phyloP scores from a whole-genome alignment of 371 early-diverging fungal species.

The Syncephalastrum sp. region DNA sequence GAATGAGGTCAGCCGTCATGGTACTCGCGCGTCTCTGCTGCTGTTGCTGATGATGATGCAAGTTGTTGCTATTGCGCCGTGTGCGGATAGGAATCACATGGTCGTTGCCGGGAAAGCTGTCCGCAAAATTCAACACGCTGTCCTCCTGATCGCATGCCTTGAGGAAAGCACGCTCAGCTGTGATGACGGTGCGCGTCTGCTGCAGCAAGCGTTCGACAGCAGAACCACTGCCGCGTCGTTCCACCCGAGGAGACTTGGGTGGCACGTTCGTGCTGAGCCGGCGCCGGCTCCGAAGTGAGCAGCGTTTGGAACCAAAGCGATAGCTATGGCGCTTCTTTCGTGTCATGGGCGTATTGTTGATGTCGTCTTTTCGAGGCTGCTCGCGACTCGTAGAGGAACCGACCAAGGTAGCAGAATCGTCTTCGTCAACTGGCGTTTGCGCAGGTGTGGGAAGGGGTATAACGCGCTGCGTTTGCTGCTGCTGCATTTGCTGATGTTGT shows the following conservation, averaged over 20 bases:
- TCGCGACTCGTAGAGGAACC: neutral
- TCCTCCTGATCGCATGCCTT: conserved; percentile 3
- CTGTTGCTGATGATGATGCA: neutral
- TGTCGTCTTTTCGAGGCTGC: conserved; percentile 4
- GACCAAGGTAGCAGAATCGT: neutral
- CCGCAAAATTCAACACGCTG: neutral
- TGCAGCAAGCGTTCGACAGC: too few species aligned
- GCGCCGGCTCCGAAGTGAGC: conserved; percentile 14
- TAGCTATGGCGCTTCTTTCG: conserved; percentile 23
- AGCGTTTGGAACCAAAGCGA: conserved; percentile 18
- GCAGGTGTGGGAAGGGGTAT: neutral
- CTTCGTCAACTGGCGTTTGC: conserved; percentile 3
- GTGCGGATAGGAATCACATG: neutral
- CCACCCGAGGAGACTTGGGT: conserved; percentile 1
- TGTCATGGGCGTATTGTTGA: conserved; percentile 5
- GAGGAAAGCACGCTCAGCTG: conserved; percentile 6
- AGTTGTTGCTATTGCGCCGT: conserved; percentile 9
- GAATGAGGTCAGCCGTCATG: conserved; percentile 10
- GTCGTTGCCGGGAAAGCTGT: conserved; percentile 2
- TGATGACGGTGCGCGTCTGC: too few species aligned
- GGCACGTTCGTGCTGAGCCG: conserved; percentile 9
- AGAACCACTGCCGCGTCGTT: too few species aligned
- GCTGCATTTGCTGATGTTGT: conserved; percentile 6
- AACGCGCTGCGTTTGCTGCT: neutral
- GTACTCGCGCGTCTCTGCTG: conserved; percentile 5